phyloP scores from a whole-genome alignment of 73 alveolate genomes.

The Loxodes magnus region DNA sequence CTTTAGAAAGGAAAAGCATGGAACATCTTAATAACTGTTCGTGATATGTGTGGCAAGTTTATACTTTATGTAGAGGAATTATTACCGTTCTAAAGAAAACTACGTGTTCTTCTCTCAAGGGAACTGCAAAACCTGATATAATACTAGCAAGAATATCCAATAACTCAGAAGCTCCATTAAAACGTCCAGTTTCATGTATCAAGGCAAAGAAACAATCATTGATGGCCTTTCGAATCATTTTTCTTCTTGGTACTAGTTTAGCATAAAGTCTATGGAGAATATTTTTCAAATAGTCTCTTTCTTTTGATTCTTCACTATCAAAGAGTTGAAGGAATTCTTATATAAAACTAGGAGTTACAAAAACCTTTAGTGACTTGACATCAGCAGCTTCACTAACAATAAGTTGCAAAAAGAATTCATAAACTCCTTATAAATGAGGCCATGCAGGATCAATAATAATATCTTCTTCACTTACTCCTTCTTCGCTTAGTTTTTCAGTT shows the following conservation, averaged over 20 bases:
- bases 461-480: constrained; percentile 38
- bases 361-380: constrained; percentile 44
- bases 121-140: constrained; percentile 87
- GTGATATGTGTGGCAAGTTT: constrained; percentile 72
- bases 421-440: constrained; percentile 58
- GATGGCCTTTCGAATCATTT: constrained; percentile 69
- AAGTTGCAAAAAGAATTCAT: constrained; percentile 50
- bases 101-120: constrained; percentile 83
- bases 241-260: constrained; percentile 72
- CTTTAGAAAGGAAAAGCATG: constrained; percentile 68
- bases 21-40: constrained; percentile 83
- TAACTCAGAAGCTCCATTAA: constrained; percentile 84
- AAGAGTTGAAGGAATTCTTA: constrained; percentile 54
- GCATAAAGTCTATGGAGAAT: constrained; percentile 78
- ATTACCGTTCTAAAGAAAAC: constrained; percentile 70
- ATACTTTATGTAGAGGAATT: constrained; percentile 83
- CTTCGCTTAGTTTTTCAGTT: constrained; percentile 26
- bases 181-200: constrained; percentile 74
- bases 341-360: constrained; percentile 53
- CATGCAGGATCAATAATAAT: constrained; percentile 53
- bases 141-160: constrained; percentile 76
- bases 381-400: constrained; percentile 57
- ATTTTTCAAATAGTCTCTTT: constrained; percentile 66
- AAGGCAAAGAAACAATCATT: constrained; percentile 76
- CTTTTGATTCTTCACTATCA: constrained; percentile 66